Percentiles rank a stretch among this genome's conserved stretches.
phyloP scores from a whole-genome alignment of 257 asterid species.

The Solanum clarkiae region DNA sequence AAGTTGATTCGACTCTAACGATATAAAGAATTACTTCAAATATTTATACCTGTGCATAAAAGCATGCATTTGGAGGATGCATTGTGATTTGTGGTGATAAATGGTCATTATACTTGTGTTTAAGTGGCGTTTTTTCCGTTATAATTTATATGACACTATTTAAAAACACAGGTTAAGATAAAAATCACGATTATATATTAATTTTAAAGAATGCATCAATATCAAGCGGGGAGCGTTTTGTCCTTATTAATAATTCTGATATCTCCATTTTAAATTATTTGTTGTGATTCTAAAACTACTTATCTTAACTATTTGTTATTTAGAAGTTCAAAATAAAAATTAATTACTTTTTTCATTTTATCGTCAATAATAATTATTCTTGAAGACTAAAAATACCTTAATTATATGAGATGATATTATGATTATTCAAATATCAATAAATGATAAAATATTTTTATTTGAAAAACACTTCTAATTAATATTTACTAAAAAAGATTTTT shows the following conservation, averaged over 20 bases:
- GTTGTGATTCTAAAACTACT: no score
- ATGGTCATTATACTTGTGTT: background rate
- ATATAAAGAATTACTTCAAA: background rate
- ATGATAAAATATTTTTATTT: no score
- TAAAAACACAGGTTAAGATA: background rate
- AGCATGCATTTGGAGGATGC: background rate
- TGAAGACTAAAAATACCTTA: no score
- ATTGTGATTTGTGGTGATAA: background rate
- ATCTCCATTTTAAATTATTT: no score
- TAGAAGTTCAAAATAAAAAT: no score
- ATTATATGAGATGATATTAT: background rate
- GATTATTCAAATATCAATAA: background rate
- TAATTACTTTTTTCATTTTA: no score
- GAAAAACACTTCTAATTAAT: no score
- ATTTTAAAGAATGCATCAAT: background rate
- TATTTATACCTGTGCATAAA: background rate
- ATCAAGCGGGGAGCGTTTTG: background rate
- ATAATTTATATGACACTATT: background rate
- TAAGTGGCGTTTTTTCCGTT: background rate
- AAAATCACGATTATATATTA: background rate
- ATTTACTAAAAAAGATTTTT: no score
- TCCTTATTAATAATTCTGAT: background rate
- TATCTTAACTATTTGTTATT: no score
- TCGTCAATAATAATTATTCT: background rate
- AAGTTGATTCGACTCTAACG: accelerated